A percentile compares a stretch with the other conserved stretches of the same genome.
phyloP scores from a whole-genome alignment of 2,329 filamentous ascomycete genomes.

The Helicocarpus griseus region DNA sequence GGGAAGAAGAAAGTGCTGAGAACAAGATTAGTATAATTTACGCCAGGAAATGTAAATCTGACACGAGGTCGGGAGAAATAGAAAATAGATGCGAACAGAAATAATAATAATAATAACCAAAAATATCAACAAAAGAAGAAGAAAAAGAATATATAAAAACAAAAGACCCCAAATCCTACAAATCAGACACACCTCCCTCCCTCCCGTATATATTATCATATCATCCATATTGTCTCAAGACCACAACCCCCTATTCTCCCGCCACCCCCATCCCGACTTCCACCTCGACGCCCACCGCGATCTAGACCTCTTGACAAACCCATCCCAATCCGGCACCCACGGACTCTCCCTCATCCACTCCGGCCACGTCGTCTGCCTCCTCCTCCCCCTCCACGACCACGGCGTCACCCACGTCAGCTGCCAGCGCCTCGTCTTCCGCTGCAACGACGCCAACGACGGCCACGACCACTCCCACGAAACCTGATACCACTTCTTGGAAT shows the following conservation, averaged over 20 bases:
- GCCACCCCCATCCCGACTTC: background rate
- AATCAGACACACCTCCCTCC: too few species aligned
- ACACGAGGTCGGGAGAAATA: too few species aligned
- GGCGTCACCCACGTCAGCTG: constrained; percentile 9
- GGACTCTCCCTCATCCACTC: constrained; percentile 2
- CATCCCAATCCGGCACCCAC: constrained; percentile 4
- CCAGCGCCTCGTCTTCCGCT: constrained; percentile 5
- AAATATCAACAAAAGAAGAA: background rate
- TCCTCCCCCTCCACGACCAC: constrained; percentile 8
- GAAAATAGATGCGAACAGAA: background rate
- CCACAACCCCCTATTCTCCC: constrained; percentile 7
- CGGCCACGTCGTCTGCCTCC: constrained; percentile 12
- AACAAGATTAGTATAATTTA: too few species aligned
- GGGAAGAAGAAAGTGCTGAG: too few species aligned
- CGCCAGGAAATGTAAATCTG: too few species aligned
- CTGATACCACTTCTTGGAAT: background rate
- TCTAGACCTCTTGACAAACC: background rate
- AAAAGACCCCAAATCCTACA: background rate
- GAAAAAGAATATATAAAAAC: background rate
- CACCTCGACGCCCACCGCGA: background rate
- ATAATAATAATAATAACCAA: background rate
- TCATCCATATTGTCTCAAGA: too few species aligned
- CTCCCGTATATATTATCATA: too few species aligned
- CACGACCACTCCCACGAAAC: constrained; percentile 2
- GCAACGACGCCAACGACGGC: background rate